Conservation (phyloP, 164 flowering plant species). For the Nelumbo lutea region DNA sequence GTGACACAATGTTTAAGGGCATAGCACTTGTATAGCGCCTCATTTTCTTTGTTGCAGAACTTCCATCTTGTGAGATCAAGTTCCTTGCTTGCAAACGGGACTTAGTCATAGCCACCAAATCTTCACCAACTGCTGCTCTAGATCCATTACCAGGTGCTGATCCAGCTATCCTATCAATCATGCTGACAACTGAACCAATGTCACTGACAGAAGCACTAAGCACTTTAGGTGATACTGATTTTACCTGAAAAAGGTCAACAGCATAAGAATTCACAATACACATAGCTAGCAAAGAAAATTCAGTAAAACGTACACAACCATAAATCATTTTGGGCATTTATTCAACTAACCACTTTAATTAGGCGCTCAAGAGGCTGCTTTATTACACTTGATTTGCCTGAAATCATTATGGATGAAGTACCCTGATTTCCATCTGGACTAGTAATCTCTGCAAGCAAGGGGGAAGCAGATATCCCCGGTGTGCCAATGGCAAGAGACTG, state of each 20-base stretch:
- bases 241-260: slow-evolving; percentile 48
- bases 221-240: slow-evolving; percentile 56
- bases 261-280: not conserved
- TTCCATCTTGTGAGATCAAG: slow-evolving; percentile 56
- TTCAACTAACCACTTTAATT: slow-evolving; percentile 61
- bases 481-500: slow-evolving; percentile 81
- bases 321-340: not conserved
- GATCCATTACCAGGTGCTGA: slow-evolving; percentile 95
- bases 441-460: slow-evolving; percentile 69
- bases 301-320: not conserved
- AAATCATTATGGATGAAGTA: slow-evolving; percentile 26
- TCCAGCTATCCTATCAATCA: slow-evolving; percentile 84
- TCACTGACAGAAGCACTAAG: slow-evolving; percentile 70
- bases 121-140: slow-evolving; percentile 95
- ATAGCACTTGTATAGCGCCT: slow-evolving; percentile 74
- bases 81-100: slow-evolving; percentile 83
- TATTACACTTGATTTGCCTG: slow-evolving; percentile 51
- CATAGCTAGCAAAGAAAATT: too few species aligned
- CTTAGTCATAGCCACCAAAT: slow-evolving; percentile 91
- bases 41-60: slow-evolving; percentile 60
- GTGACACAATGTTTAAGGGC: slow-evolving; percentile 64
- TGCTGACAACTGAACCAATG: slow-evolving; percentile 78
- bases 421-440: slow-evolving; percentile 59
- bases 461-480: slow-evolving; percentile 96
- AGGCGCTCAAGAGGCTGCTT: slow-evolving; percentile 84